Percentiles rank a stretch among this genome's conserved stretches.
phyloP scores from a whole-genome alignment of 2,329 filamentous ascomycete species.

The Huntiella moniliformis region DNA sequence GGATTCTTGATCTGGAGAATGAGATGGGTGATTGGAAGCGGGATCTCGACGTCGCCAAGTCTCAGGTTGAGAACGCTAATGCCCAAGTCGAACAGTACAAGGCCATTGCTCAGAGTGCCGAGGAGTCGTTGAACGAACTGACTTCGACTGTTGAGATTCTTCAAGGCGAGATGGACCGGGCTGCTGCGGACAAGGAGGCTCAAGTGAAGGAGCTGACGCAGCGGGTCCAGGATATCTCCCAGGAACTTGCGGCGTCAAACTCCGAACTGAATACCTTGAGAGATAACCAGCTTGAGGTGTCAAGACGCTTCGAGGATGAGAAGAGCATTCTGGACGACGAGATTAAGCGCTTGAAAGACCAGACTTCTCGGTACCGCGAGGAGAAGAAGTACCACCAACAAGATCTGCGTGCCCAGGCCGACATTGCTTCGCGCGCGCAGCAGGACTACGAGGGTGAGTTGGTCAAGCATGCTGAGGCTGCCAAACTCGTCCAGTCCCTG shows the following conservation, averaged over 20 bases:
- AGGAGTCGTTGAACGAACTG: constrained; percentile 69
- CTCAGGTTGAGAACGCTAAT: constrained; percentile 65
- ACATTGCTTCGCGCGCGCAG: constrained; percentile 83
- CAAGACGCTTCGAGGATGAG: constrained; percentile 58
- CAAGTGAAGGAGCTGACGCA: constrained; percentile 68
- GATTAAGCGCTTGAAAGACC: constrained; percentile 62
- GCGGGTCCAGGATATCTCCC: constrained; percentile 63
- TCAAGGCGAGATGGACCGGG: constrained; percentile 62
- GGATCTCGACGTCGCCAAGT: constrained; percentile 62
- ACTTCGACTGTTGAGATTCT: constrained; percentile 71
- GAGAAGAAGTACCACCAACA: constrained; percentile 74
- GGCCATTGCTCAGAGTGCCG: constrained; percentile 65
- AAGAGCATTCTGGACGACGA: constrained; percentile 63
- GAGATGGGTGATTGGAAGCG: constrained; percentile 76
- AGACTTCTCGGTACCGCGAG: constrained; percentile 60
- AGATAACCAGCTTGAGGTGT: constrained; percentile 59
- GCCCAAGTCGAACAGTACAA: constrained; percentile 75
- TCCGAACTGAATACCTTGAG: constrained; percentile 64
- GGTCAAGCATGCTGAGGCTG: constrained; percentile 89
- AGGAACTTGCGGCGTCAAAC: constrained; percentile 66
- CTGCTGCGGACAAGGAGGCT: constrained; percentile 58
- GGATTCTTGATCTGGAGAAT: constrained; percentile 61
- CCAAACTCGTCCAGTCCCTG: constrained; percentile 60
- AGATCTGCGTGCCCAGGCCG: constrained; percentile 79
- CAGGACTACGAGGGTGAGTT: constrained; percentile 91